Base-by-base conservation (phyloP, 306 rosid species). In the Acacia acuminata region DNA sequence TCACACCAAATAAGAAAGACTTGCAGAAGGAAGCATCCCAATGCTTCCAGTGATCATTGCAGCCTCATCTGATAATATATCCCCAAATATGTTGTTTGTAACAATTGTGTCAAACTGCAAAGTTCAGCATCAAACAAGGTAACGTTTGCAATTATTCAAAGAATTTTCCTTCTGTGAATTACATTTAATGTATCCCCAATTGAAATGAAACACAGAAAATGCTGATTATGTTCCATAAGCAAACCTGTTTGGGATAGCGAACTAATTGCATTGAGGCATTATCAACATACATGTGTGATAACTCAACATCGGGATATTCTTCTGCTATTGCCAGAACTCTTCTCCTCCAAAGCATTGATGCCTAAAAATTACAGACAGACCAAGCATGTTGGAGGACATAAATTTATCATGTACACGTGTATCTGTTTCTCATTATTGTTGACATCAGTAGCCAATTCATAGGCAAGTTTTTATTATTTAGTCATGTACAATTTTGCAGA, bases 1-100 rank as follows among this genome's bases (percentile, higher is more conserved):
- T 77, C 83, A 75, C 89, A 96, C 99, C 88, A 89, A 93, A 85
- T 83, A 89, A 77, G 94, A 92, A 32, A 96, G 86, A 84, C 98
- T 93, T 30, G 99, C 99, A 73, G 99, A 96, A 79, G 99, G 99
- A 84, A 96, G 98, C 99, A 96, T 96, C 76, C 99, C 99, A 84
- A 96, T 96, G 77, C 99, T 96, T 88, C 98, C 99, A 3, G 99
- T 92, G 64, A 96, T 86, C 99, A 96, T 96, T 77, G 99, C 92
- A 61, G 98, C 99, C 87, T 91, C 99, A 78, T 96, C 99, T 1
- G 99, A 93, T 85, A 96, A 85, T 85, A 96, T 96, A 75, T 96
- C 99, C 2, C 99, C 98, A 77, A 96, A 96, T 84, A 93, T 96
- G 88, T 93, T 96, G 94, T 96, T 93, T 32, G 99, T 96, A 80